phyloP scores from a whole-genome alignment of 441 rosid genomes.

The Cnidoscolus chayamansa region DNA sequence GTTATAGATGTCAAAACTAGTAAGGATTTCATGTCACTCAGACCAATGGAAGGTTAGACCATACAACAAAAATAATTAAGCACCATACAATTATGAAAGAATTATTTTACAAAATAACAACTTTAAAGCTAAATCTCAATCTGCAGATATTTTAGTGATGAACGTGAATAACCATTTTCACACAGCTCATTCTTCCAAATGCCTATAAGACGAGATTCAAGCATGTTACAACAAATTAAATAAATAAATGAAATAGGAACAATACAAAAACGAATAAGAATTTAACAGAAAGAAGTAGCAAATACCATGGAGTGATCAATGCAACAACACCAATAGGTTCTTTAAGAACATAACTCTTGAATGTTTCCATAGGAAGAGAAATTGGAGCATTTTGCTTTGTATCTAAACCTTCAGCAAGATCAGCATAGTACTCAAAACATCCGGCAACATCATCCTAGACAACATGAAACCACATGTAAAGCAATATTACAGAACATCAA shows the following conservation, averaged over 20 bases:
- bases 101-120: not conserved
- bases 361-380: conserved; percentile 78
- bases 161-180: not conserved
- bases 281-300: conserved; percentile 15
- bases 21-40: not conserved
- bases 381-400: conserved; percentile 82
- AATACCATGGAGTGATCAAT: conserved; percentile 92
- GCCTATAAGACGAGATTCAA: not conserved
- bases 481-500: conserved; percentile 10
- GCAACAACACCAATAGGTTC: conserved; percentile 98
- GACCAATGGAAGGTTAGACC: not conserved
- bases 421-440: conserved; percentile 93
- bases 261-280: not conserved
- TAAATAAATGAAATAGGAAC: not conserved
- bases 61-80: not conserved
- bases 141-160: not conserved
- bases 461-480: conserved; percentile 24
- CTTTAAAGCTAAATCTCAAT: not conserved
- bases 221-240: not conserved
- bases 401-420: conserved; percentile 92
- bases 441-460: conserved; percentile 93
- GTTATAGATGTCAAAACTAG: not conserved
- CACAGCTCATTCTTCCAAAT: conserved; percentile 4
- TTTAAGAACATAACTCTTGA: conserved; percentile 69
- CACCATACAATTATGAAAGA: not conserved